Conservation (phyloP, 2,329 filamentous ascomycete species). For the Trichoderma atroviride region DNA sequence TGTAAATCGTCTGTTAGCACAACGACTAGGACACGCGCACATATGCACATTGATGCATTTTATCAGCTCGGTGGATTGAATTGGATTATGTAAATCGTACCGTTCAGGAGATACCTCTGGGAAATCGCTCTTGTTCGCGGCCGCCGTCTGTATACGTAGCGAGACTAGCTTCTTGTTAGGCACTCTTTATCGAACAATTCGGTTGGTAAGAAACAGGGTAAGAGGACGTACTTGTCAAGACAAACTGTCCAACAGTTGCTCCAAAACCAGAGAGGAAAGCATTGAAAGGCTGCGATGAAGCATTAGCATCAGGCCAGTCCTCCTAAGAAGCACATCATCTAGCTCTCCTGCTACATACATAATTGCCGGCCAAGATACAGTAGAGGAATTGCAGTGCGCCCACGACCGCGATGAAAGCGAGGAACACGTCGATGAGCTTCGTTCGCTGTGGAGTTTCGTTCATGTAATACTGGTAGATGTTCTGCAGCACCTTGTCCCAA, state of each 20-base stretch:
- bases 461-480: slow-evolving; percentile 77
- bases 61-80: neutral
- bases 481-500: slow-evolving; percentile 64
- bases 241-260: slow-evolving; percentile 95
- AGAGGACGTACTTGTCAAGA: slow-evolving; percentile 73
- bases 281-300: slow-evolving; percentile 81
- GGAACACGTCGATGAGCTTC: slow-evolving; percentile 88
- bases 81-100: slow-evolving; percentile 46
- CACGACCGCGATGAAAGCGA: slow-evolving; percentile 82
- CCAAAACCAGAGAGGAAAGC: slow-evolving; percentile 95
- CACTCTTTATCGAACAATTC: neutral
- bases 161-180: slow-evolving; percentile 51
- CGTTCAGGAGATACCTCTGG: slow-evolving; percentile 76
- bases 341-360: slow-evolving; percentile 62
- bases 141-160: slow-evolving; percentile 88
- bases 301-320: neutral
- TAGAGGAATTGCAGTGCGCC: slow-evolving; percentile 93
- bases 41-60: neutral
- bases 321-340: neutral
- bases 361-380: slow-evolving; percentile 89
- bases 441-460: slow-evolving; percentile 83
- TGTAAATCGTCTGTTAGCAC: slow-evolving; percentile 42
- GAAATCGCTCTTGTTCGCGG: slow-evolving; percentile 78
- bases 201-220: too few species aligned
- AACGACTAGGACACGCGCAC: neutral